A percentile compares a stretch with the other conserved stretches of the same genome.
Conservation (phyloP, 2,329 filamentous ascomycete genomes). For the Lachnellula cervina region DNA sequence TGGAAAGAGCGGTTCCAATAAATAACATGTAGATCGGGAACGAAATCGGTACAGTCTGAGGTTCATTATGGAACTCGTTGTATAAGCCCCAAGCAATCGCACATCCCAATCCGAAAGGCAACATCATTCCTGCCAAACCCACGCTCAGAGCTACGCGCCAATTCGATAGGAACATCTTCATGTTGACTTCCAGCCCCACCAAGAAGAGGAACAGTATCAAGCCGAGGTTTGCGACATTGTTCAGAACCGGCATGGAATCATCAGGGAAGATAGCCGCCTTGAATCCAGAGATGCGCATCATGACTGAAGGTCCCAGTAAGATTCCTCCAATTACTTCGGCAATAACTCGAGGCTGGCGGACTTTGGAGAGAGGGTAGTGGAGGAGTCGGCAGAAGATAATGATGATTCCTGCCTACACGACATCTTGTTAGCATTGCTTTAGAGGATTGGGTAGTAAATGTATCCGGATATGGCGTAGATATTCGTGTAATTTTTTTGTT, state of each 20-base stretch:
- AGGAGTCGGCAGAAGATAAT: slow-evolving; percentile 69
- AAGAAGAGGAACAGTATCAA: slow-evolving; percentile 82
- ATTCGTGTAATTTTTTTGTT: background rate
- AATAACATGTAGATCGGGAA: slow-evolving; percentile 69
- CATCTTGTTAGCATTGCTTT: slow-evolving; percentile 9
- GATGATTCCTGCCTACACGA: slow-evolving; percentile 59
- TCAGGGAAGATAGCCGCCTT: slow-evolving; percentile 69
- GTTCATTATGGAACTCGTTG: slow-evolving; percentile 54
- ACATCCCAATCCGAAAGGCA: slow-evolving; percentile 79
- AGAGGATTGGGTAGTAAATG: background rate
- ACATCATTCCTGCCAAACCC: slow-evolving; percentile 69
- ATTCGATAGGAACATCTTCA: slow-evolving; percentile 71
- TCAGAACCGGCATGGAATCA: slow-evolving; percentile 69
- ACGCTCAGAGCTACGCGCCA: slow-evolving; percentile 78
- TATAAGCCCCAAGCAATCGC: slow-evolving; percentile 80
- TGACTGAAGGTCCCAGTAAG: slow-evolving; percentile 78
- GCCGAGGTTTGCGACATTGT: slow-evolving; percentile 75
- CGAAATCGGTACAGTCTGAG: slow-evolving; percentile 49
- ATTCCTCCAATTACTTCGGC: slow-evolving; percentile 83
- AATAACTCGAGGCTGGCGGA: slow-evolving; percentile 78
- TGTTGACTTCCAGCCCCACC: slow-evolving; percentile 81
- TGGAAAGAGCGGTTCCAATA: slow-evolving; percentile 88
- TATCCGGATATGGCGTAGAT: background rate
- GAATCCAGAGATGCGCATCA: slow-evolving; percentile 82
- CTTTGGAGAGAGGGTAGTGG: slow-evolving; percentile 70